Percentiles rank a stretch among this genome's conserved stretches.
Evolutionary conservation across 495 filamentous ascomycete genomes (phyloP).

Genomic region (Penicillium maclennaniae): DNA sequence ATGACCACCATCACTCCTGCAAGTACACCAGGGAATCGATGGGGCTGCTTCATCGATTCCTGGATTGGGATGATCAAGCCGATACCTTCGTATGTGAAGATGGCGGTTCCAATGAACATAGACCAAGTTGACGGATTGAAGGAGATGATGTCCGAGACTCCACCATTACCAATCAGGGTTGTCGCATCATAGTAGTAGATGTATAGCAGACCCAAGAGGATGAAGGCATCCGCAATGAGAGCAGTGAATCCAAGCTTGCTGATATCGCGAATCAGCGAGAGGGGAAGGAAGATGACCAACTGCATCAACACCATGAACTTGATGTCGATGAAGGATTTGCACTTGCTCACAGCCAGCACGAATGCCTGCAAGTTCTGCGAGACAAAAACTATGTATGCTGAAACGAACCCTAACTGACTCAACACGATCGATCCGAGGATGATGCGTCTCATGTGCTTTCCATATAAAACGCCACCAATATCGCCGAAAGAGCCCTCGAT

Average conservation of each 20-base stretch:
- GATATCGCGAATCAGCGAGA: slow-evolving; percentile 92
- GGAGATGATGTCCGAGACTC: slow-evolving; percentile 73
- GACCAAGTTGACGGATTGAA: slow-evolving; percentile 93
- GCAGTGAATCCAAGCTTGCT: slow-evolving; percentile 89
- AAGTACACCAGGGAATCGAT: slow-evolving; percentile 83
- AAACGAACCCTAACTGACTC: slow-evolving; percentile 91
- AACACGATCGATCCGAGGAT: slow-evolving; percentile 89
- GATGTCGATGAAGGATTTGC: slow-evolving; percentile 75
- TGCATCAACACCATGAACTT: slow-evolving; percentile 89
- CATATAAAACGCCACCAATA: slow-evolving; percentile 89
- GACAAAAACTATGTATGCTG: slow-evolving; percentile 98
- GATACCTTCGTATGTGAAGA: slow-evolving; percentile 98
- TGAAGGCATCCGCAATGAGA: slow-evolving; percentile 88
- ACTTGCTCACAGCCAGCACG: slow-evolving; percentile 77
- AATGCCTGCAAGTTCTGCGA: slow-evolving; percentile 95
- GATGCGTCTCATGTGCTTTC: slow-evolving; percentile 78
- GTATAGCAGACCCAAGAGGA: slow-evolving; percentile 85
- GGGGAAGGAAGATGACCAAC: slow-evolving; percentile 86
- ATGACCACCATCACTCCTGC: slow-evolving; percentile 91
- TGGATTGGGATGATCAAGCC: slow-evolving; percentile 99
- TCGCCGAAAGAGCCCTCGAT: slow-evolving; percentile 92
- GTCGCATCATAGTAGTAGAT: slow-evolving; percentile 93
- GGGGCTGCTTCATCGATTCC: slow-evolving; percentile 86
- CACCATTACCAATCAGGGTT: slow-evolving; percentile 71
- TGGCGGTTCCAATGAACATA: slow-evolving; percentile 95